Evolutionary conservation across 768 basidiomycete species (phyloP), one percentile per base, ranked within the genome.

Genomic region (Amanita pseudoporphyria): DNA sequence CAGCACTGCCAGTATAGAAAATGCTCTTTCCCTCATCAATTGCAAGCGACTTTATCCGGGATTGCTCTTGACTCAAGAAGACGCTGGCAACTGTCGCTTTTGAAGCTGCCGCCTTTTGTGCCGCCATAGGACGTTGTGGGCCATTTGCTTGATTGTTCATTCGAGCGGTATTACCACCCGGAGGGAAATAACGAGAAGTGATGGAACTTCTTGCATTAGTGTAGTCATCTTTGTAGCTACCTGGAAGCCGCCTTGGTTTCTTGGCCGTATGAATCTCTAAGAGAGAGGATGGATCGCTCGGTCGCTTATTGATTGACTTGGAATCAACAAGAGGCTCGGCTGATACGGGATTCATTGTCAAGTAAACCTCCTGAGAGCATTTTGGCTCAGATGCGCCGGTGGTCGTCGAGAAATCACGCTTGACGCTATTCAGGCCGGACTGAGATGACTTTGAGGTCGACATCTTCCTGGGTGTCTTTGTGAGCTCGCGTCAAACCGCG

Each of bases 1-100:
- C 95, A 52, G 96, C 96, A 70, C 88, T 91, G 22, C 96, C 96
- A 1, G 95, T 99, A 64, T 97, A 99, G 60, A 99, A 99, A 26
- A 98, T 60, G 58, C 82, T 95, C 40, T 81, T 64, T 2, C 79
- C 81, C 10, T 78, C 45, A 0, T 47, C 70, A 30, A 82, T 69
- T 1, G 93, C 93, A 31, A 96, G 71, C 51, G 77, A 74, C 53
- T 96, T 68, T 42, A 99, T 88, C 52, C 84, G 77, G 45, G 71
- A 81, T 66, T 99, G 96, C 60, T 98, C 94, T 52, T 76, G 67
- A 64, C 92, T 95, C 52, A 98, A 71, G 54, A 78, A 75, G 16
- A 92, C 65, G 1, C 65, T 53, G 2, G 76, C 57, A 4, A 71
- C 52, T 46, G 71, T 68, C 6, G 57, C 41, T 50, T 66, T 64